Percentiles rank a stretch among this genome's conserved stretches.
These are phyloP conservation scores for Podila clonocystis DNA, from an alignment of 192 early-diverging fungal species.

Conservation along the genomic window DNA sequence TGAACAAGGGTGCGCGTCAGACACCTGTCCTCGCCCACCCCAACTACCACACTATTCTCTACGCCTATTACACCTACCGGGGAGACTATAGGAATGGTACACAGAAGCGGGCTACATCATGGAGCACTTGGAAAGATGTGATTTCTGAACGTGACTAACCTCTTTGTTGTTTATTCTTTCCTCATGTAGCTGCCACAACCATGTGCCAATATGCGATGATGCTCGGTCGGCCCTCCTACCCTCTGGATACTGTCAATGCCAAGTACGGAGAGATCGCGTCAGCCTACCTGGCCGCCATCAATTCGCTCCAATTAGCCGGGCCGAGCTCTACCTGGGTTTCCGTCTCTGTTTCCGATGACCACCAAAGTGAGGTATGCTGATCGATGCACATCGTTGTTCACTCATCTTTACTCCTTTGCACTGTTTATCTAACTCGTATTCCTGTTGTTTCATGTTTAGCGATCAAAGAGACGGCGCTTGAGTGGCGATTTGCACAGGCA, in stretches of 20 bases:
- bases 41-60: conserved; percentile 20
- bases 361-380: conserved; percentile 13
- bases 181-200: conserved; percentile 15
- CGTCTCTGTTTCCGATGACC: background rate
- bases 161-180: background rate
- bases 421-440: no score
- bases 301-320: conserved; percentile 30
- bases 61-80: conserved; percentile 26
- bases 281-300: conserved; percentile 33
- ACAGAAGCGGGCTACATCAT: background rate
- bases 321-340: conserved; percentile 28
- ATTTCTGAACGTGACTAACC: no score
- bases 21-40: conserved; percentile 13
- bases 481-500: background rate
- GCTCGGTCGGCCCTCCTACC: conserved; percentile 5
- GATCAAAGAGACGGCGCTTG: conserved; percentile 9
- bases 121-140: no score
- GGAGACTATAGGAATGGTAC: conserved; percentile 44
- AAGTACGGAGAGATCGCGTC: conserved; percentile 7
- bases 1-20: conserved; percentile 20
- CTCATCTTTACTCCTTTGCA: no score
- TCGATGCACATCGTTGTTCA: no score
- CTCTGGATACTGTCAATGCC: conserved; percentile 1
- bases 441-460: background rate
- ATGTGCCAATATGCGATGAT: conserved; percentile 42